Conservation (phyloP, 2,329 filamentous ascomycete genomes). For the Ophiocordyceps camponoti-saundersi region DNA sequence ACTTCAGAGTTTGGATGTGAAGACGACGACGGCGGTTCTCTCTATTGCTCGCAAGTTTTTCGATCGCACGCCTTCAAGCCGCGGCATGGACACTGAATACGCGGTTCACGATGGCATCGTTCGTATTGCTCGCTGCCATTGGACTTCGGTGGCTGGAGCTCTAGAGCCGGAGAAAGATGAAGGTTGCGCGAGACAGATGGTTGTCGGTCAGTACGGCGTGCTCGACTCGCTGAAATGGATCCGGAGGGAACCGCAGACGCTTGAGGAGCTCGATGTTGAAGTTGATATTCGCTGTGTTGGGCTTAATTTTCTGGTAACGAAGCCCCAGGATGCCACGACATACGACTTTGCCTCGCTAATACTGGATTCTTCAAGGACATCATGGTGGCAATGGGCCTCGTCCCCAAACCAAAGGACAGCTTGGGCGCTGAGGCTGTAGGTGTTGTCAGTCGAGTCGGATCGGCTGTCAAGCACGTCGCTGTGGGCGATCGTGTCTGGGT, state of each 20-base stretch:
- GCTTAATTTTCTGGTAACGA: background rate
- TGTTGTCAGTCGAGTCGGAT: constrained; percentile 5
- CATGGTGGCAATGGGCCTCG: constrained; percentile 2
- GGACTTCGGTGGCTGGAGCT: background rate
- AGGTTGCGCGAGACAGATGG: background rate
- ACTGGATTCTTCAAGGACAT: constrained; percentile 2
- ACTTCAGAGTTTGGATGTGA: background rate
- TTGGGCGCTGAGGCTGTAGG: constrained; percentile 13
- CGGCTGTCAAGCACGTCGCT: constrained; percentile 5
- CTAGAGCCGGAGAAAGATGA: background rate
- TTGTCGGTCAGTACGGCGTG: background rate
- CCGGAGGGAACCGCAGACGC: background rate
- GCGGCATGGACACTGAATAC: background rate
- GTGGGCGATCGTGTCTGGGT: constrained; percentile 18
- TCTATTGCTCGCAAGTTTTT: background rate
- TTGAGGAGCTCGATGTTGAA: background rate
- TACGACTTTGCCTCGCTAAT: background rate
- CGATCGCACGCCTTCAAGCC: background rate
- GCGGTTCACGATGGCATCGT: background rate
- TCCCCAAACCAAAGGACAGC: constrained; percentile 1
- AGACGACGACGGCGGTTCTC: background rate
- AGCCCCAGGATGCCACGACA: background rate
- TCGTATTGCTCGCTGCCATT: background rate
- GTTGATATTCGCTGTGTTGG: background rate
- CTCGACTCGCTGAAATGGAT: background rate